Evolutionary conservation across 495 filamentous ascomycete species (phyloP).

Genomic region (Penicillium manginii): DNA sequence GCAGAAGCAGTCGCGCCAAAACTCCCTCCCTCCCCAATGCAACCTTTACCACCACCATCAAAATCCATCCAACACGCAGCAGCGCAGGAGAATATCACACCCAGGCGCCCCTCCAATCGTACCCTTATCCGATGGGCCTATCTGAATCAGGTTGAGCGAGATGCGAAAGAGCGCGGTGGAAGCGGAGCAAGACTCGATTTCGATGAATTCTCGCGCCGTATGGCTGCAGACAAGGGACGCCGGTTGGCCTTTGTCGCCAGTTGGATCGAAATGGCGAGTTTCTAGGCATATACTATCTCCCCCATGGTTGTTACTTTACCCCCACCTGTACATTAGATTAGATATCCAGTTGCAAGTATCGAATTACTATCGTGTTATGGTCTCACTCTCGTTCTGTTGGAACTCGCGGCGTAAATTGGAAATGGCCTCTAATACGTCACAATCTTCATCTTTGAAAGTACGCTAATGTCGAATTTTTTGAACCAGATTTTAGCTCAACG

Average conservation of each 20-base stretch:
- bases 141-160: conserved; percentile 63
- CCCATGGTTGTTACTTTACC: not conserved
- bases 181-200: conserved; percentile 73
- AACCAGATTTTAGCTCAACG: not conserved
- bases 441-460: not conserved
- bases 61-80: conserved; percentile 16
- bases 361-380: not conserved
- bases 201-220: conserved; percentile 72
- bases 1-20: conserved; percentile 46
- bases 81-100: conserved; percentile 16
- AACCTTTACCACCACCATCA: conserved; percentile 36
- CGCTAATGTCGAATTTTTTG: not conserved
- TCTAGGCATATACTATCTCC: conserved; percentile 33
- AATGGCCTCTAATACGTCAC: not conserved
- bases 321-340: conserved; percentile 22
- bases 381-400: not conserved
- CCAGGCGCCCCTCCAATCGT: conserved; percentile 38
- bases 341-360: not conserved
- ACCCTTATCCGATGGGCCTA: conserved; percentile 55
- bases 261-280: conserved; percentile 83
- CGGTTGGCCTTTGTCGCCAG: conserved; percentile 75
- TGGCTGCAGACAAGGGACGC: conserved; percentile 63
- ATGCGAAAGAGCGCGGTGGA: conserved; percentile 70
- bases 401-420: not conserved
- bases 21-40: conserved; percentile 41